A percentile compares a stretch with the other conserved stretches of the same genome.
Conservation (phyloP, 306 rosid species). For the Morella rubra region DNA sequence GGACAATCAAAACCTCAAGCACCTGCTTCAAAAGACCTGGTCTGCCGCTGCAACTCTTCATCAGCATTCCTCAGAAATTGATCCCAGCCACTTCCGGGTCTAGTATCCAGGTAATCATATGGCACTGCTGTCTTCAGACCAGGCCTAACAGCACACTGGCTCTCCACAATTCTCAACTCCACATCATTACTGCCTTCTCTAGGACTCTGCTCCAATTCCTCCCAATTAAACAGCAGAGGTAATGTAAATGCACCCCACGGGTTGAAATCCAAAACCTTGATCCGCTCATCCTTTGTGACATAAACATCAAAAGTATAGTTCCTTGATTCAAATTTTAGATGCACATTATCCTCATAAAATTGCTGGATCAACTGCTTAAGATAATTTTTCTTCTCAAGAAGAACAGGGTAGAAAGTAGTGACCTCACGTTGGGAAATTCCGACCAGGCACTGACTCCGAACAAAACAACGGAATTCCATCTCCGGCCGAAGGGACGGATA, state of each 20-base stretch:
- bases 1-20: slow-evolving; percentile 33
- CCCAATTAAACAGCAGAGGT: slow-evolving; percentile 71
- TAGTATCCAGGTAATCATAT: slow-evolving; percentile 71
- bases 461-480: slow-evolving; percentile 83
- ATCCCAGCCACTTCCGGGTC: slow-evolving; percentile 85
- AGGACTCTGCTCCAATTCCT: slow-evolving; percentile 48
- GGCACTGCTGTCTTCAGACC: slow-evolving; percentile 85
- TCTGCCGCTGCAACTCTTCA: slow-evolving; percentile 51
- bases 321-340: slow-evolving; percentile 48
- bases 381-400: slow-evolving; percentile 43
- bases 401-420: slow-evolving; percentile 66
- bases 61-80: slow-evolving; percentile 67
- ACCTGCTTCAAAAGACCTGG: slow-evolving; percentile 49
- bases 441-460: slow-evolving; percentile 39
- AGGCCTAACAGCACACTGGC: slow-evolving; percentile 67
- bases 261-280: slow-evolving; percentile 78
- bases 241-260: slow-evolving; percentile 78
- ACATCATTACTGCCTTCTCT: slow-evolving; percentile 33
- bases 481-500: slow-evolving; percentile 59
- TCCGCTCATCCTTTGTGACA: slow-evolving; percentile 46
- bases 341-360: slow-evolving; percentile 47
- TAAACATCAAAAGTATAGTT: slow-evolving; percentile 72
- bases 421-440: slow-evolving; percentile 78
- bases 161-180: slow-evolving; percentile 70
- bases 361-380: slow-evolving; percentile 33